Base-by-base conservation (phyloP, 371 early-diverging fungal species). In the Entomophthora muscae region DNA sequence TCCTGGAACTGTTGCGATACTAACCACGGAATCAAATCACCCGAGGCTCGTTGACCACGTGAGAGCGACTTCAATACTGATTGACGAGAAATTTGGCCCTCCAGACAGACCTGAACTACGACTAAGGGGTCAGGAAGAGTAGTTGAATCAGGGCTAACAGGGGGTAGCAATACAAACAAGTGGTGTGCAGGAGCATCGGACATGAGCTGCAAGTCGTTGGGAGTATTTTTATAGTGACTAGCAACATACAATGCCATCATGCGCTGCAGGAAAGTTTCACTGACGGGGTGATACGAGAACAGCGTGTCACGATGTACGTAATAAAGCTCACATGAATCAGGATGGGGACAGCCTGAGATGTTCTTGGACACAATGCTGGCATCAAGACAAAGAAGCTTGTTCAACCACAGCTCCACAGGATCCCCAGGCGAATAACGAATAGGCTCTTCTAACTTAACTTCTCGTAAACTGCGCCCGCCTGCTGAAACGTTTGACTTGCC, bases 141-240 rank as follows among this genome's bases (percentile, higher is more conserved):
- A 17, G 76, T 78, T 32, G 80, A 83, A 3, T 76, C 76, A 59
- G 80, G 79, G 63, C 83, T 80, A 28, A 86, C 76, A 10, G 94
- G 95, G 52, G 97, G 93, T 33, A 98, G 71, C 28, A 99, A 83
- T 17, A 96, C 97, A 80, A 96, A 95, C 64, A 99, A 75, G 66
- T 93, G 91, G 75, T 98, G 98, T 1, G 94, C 94, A n/a, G 96
- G 96, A 0, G 95, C 95, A 69, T 99, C 99, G 75, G 91, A 91
- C 79, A 98, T 79, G 63, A 96, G 79, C 75, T 98, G 96, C 70
- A 99, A 73, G 74, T 99, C 99, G 75, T 99, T 95, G 60, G 99
- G 99, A 42, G 90, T 88, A 77, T 99, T 99, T 79, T 96, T 99
- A 83, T 99, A 99, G 72, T 99, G 99, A 66, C 94, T 90, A 27